Percentiles rank a stretch among this genome's conserved stretches.
phyloP scores from a whole-genome alignment of 139 green algal species.

The Chlorella sp. region DNA sequence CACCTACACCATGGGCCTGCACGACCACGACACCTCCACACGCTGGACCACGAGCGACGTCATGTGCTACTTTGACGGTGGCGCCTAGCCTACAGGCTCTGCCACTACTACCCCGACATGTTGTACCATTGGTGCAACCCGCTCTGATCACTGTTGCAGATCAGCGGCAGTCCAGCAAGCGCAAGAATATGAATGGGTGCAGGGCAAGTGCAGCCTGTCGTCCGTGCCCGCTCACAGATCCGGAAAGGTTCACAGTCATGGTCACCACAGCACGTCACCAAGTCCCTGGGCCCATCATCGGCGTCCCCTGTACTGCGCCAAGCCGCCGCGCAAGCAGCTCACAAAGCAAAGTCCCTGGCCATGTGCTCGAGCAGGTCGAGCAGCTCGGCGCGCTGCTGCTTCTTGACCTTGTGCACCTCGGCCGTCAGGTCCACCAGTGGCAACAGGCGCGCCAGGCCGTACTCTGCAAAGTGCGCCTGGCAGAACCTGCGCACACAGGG shows the following conservation, averaged over 20 bases:
- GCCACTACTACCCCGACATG: too few species aligned
- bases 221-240: neutral
- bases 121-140: too few species aligned
- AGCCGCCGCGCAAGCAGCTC: neutral
- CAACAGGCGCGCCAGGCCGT: neutral
- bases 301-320: neutral
- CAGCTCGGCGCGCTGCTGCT: neutral
- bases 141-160: too few species aligned
- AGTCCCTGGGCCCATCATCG: too few species aligned
- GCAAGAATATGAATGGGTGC: too few species aligned
- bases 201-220: too few species aligned
- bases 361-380: neutral
- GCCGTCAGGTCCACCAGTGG: neutral
- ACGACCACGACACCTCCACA: slow-evolving; percentile 45
- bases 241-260: neutral
- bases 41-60: slow-evolving; percentile 52
- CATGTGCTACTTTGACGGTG: slow-evolving; percentile 60
- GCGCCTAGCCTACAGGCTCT: too few species aligned
- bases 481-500: neutral
- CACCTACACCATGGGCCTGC: slow-evolving; percentile 51
- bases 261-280: neutral
- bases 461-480: neutral
- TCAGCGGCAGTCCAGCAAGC: too few species aligned
- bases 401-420: slow-evolving; percentile 3
- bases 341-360: neutral